Conservation (phyloP, 345 rosid genomes). For the Eucalyptus sideroxylon region DNA sequence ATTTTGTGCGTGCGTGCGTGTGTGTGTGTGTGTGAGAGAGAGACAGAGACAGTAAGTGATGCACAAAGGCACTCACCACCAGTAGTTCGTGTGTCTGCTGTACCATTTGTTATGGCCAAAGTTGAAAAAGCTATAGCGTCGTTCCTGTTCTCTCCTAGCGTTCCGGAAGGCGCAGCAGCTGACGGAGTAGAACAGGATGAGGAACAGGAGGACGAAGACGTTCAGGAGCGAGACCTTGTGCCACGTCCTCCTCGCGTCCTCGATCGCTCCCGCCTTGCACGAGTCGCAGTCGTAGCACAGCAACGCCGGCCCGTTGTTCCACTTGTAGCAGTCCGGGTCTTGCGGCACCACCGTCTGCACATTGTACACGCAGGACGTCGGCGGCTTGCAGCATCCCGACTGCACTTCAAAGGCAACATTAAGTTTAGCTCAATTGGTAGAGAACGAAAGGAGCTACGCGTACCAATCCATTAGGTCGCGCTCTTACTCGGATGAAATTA, state of each 20-base stretch:
- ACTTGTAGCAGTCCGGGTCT: constrained; percentile 70
- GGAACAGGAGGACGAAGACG: constrained; percentile 50
- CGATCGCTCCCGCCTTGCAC: constrained; percentile 89
- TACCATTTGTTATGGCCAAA: constrained; percentile 18
- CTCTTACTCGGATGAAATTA: neutral
- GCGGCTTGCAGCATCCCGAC: constrained; percentile 99
- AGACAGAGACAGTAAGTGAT: neutral
- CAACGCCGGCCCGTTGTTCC: constrained; percentile 51
- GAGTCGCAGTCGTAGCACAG: constrained; percentile 93
- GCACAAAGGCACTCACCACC: neutral
- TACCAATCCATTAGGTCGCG: neutral
- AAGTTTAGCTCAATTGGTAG: neutral
- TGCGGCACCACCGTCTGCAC: constrained; percentile 33
- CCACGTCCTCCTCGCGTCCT: constrained; percentile 73
- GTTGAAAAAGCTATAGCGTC: constrained; percentile 10
- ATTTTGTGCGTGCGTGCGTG: neutral
- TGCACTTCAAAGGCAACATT: neutral
- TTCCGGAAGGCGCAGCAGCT: constrained; percentile 88
- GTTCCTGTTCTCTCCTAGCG: constrained; percentile 43
- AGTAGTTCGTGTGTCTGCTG: constrained; percentile 42
- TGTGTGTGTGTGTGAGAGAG: neutral
- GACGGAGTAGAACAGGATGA: constrained; percentile 54
- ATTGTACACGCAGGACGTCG: constrained; percentile 72
- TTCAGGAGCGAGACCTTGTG: constrained; percentile 69
- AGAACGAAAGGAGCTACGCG: neutral